Evolutionary conservation across 202 grass and related monocot genomes (phyloP).

Genomic region (Schoenoplectus triqueter): DNA sequence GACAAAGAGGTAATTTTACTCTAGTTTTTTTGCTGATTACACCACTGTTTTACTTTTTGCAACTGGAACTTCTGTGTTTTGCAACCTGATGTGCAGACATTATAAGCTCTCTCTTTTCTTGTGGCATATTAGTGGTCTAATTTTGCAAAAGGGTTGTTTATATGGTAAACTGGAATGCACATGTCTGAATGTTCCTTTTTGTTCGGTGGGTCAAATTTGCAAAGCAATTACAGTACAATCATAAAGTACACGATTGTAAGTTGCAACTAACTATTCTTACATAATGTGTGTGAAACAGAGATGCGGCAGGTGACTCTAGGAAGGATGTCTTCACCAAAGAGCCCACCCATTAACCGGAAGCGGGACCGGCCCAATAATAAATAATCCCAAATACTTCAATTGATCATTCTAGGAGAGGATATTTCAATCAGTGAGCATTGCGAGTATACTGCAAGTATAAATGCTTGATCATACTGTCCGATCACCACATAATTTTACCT

Average conservation of each 20-base stretch:
- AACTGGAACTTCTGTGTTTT: not conserved
- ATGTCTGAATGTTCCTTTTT: not conserved
- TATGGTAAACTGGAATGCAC: constrained; percentile 2
- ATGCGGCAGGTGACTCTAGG: constrained; percentile 70
- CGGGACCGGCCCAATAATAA: not conserved
- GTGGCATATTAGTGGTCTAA: not conserved
- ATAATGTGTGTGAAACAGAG: constrained; percentile 52
- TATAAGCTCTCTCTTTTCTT: not conserved
- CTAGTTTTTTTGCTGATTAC: not conserved
- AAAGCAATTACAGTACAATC: too few species aligned
- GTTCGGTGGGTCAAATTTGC: too few species aligned
- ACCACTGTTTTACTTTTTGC: not conserved
- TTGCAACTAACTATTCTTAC: constrained; percentile 20
- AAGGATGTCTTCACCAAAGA: constrained; percentile 70
- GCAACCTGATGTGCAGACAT: not conserved
- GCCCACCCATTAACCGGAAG: too few species aligned
- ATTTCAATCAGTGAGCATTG: constrained; percentile 9
- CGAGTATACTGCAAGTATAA: constrained; percentile 27
- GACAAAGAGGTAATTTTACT: constrained; percentile 71
- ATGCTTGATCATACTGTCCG: constrained; percentile 17
- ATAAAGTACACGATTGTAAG: not conserved
- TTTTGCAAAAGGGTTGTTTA: not conserved
- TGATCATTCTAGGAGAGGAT: not conserved
- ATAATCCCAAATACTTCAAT: constrained; percentile 27
- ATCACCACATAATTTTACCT: not conserved